These are phyloP conservation scores for Mycena haematopus DNA, from an alignment of 768 basidiomycete species.

Conservation along the genomic window DNA sequence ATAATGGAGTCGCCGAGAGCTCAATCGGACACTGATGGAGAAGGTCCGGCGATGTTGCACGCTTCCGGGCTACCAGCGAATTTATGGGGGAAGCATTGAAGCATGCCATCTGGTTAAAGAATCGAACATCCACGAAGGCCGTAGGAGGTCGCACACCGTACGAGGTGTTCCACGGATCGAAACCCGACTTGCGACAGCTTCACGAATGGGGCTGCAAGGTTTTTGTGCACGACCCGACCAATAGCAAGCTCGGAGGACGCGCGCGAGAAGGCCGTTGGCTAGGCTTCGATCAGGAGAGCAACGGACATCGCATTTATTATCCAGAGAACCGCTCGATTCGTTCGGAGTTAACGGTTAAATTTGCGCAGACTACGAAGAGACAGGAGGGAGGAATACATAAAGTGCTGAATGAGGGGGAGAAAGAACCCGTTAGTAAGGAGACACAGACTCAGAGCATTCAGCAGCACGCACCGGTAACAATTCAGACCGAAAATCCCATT, in stretches of 20 bases:
- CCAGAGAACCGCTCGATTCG: not conserved
- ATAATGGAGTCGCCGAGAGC: not conserved
- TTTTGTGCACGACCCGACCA: not conserved
- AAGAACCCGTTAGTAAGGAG: not conserved
- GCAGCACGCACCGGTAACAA: not conserved
- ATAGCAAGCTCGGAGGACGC: not conserved
- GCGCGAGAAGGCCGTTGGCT: not conserved
- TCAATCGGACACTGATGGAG: not conserved
- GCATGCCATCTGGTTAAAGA: not conserved
- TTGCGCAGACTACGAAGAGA: not conserved
- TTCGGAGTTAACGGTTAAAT: not conserved
- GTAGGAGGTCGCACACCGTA: not conserved
- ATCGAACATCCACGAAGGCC: not conserved
- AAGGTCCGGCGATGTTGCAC: not conserved
- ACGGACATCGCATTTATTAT: not conserved
- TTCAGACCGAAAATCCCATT: not conserved
- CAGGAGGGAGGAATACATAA: not conserved
- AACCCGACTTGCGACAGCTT: not conserved
- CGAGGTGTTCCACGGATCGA: not conserved
- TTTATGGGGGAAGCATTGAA: not conserved
- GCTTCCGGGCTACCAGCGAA: not conserved
- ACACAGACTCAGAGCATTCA: not conserved
- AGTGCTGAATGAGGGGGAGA: not conserved
- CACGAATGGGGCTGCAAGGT: not conserved
- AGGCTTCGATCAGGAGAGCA: not conserved